These are phyloP conservation scores for Lecanosticta acicola DNA, from an alignment of 2,329 filamentous ascomycete genomes.

Conservation along the genomic window DNA sequence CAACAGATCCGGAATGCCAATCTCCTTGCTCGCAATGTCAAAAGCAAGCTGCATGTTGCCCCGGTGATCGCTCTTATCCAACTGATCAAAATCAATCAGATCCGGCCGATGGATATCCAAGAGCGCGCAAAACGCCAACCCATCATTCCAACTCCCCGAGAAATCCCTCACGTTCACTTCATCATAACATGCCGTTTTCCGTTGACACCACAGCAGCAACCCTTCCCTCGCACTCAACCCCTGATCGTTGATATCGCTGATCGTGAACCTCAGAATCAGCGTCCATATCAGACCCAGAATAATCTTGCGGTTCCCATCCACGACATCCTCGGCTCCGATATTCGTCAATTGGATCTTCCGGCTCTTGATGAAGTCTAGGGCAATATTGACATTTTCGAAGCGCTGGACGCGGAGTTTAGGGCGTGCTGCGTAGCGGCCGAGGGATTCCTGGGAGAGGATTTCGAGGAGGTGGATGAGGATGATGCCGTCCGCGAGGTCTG, in stretches of 20 bases:
- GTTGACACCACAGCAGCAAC: conserved; percentile 90
- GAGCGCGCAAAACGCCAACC: conserved; percentile 90
- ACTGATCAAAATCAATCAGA: conserved; percentile 88
- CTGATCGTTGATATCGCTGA: conserved; percentile 97
- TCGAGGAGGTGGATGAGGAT: conserved; percentile 95
- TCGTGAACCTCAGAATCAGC: conserved; percentile 93
- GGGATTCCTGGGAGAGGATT: conserved; percentile 87
- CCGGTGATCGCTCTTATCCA: conserved; percentile 89
- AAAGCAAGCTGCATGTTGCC: conserved; percentile 99
- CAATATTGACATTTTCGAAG: conserved; percentile 97
- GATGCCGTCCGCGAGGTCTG: conserved; percentile 88
- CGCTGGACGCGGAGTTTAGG: conserved; percentile 93
- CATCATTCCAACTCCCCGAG: conserved; percentile 94
- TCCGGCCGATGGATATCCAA: conserved; percentile 96
- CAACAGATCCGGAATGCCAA: conserved; percentile 89
- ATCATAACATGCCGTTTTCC: conserved; percentile 97
- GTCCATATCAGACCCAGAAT: conserved; percentile 98
- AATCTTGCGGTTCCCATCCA: conserved; percentile 96
- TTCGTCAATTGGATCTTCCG: conserved; percentile 95
- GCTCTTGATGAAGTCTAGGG: conserved; percentile 85
- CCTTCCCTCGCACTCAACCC: conserved; percentile 97
- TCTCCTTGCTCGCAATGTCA: conserved; percentile 91
- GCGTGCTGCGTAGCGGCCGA: conserved; percentile 93
- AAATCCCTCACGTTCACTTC: conserved; percentile 95
- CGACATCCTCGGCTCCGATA: conserved; percentile 95